Conservation (phyloP, 345 rosid species). For the Moringa oleifera region DNA sequence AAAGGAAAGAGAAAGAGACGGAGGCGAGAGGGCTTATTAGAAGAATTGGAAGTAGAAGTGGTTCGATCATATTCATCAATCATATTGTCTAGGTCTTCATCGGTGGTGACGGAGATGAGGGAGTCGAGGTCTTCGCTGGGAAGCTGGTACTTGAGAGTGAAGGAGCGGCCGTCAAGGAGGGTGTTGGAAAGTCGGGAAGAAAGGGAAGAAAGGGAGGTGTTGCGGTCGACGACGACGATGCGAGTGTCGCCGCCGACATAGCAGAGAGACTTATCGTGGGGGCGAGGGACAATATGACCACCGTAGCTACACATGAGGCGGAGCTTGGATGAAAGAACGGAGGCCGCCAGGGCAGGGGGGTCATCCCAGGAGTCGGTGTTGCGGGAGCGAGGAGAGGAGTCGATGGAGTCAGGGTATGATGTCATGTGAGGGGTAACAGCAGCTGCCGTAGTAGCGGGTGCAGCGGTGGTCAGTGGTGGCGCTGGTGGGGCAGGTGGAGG, state of each 20-base stretch:
- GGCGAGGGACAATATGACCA: constrained; percentile 85
- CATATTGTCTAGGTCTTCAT: constrained; percentile 95
- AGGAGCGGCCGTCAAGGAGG: constrained; percentile 54
- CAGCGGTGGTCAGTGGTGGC: constrained; percentile 19
- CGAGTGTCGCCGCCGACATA: constrained; percentile 92
- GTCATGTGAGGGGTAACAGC: constrained; percentile 9
- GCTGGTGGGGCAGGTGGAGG: constrained; percentile 21
- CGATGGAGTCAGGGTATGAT: constrained; percentile 50
- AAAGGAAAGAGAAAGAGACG: constrained; percentile 76
- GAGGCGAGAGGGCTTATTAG: constrained; percentile 51
- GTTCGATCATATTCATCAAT: constrained; percentile 92
- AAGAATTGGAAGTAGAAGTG: constrained; percentile 26
- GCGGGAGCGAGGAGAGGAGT: constrained; percentile 85
- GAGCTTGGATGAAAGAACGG: constrained; percentile 45
- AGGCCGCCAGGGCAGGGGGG: constrained; percentile 28
- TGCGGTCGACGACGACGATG: constrained; percentile 80
- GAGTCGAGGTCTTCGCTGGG: constrained; percentile 95
- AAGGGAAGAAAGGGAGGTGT: constrained; percentile 50
- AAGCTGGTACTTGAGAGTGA: constrained; percentile 85
- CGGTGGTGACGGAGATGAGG: constrained; percentile 82
- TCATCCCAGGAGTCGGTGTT: constrained; percentile 70
- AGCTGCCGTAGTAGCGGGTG: constrained; percentile 8
- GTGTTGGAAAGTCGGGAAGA: constrained; percentile 54
- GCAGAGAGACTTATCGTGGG: constrained; percentile 82
- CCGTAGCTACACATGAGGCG: constrained; percentile 95